Evolutionary conservation across 768 basidiomycete genomes (phyloP).

Genomic region (Tremella mesenterica): DNA sequence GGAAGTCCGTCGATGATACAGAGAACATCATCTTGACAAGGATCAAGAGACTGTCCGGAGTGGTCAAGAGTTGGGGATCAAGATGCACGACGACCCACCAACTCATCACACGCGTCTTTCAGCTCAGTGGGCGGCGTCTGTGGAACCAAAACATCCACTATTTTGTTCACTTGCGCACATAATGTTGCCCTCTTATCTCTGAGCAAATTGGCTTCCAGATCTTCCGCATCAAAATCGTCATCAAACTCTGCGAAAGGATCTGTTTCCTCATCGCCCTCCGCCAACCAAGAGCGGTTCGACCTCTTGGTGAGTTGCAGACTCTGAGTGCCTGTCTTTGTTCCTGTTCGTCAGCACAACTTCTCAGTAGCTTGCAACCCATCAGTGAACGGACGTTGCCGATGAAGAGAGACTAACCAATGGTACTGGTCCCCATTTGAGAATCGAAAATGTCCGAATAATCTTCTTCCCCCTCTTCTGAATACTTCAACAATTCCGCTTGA

Average conservation of each 20-base stretch:
- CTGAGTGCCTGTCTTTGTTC: constrained; percentile 43
- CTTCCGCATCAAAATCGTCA: constrained; percentile 69
- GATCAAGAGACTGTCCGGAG: too few species aligned
- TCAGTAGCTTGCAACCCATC: not conserved
- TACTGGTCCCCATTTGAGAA: constrained; percentile 48
- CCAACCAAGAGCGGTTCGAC: constrained; percentile 86
- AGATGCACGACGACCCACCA: constrained; percentile 53
- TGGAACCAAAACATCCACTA: constrained; percentile 78
- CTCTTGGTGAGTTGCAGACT: constrained; percentile 75
- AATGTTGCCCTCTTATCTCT: constrained; percentile 88
- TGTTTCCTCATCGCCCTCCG: constrained; percentile 77
- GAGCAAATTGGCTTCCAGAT: constrained; percentile 81
- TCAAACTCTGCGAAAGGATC: constrained; percentile 97
- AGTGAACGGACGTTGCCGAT: too few species aligned
- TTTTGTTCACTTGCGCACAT: constrained; percentile 66
- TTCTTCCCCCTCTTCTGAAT: constrained; percentile 77
- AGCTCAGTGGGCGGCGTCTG: constrained; percentile 66
- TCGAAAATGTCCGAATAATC: constrained; percentile 93
- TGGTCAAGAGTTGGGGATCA: too few species aligned
- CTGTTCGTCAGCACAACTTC: not conserved
- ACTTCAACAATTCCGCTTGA: constrained; percentile 66
- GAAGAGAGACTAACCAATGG: constrained; percentile 6
- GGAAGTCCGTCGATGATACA: too few species aligned
- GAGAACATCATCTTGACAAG: too few species aligned
- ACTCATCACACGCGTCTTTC: constrained; percentile 73